Evolutionary conservation across 805 yeast species (phyloP).

Genomic region (Teunomyces panamensis): DNA sequence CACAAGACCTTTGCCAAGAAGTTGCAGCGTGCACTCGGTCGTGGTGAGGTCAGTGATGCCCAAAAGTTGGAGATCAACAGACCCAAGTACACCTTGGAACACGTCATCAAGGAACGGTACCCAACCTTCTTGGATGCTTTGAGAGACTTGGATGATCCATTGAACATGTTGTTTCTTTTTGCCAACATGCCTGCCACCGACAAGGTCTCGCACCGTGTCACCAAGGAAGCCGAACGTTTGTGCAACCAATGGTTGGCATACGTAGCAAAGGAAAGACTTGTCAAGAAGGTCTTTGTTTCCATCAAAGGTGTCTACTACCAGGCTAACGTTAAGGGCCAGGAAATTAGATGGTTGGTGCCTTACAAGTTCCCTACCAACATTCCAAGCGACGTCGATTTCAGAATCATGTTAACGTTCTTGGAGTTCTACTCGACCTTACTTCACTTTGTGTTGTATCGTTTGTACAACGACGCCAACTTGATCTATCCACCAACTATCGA

Average conservation of each 20-base stretch:
- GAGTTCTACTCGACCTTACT: slow-evolving; percentile 92
- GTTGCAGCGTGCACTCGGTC: slow-evolving; percentile 82
- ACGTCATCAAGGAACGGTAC: slow-evolving; percentile 90
- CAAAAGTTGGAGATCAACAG: slow-evolving; percentile 76
- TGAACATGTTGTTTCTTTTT: slow-evolving; percentile 91
- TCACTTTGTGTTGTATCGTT: slow-evolving; percentile 81
- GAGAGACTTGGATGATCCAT: slow-evolving; percentile 91
- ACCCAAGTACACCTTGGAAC: slow-evolving; percentile 84
- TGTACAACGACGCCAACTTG: slow-evolving; percentile 81
- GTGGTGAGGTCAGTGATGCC: slow-evolving; percentile 89
- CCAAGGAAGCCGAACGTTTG: slow-evolving; percentile 81
- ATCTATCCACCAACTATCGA: slow-evolving; percentile 90
- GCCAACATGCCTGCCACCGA: slow-evolving; percentile 94
- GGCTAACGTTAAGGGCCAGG: slow-evolving; percentile 87
- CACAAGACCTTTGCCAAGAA: slow-evolving; percentile 94
- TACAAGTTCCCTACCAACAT: slow-evolving; percentile 95
- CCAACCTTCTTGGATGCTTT: slow-evolving; percentile 91
- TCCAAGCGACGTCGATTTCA: slow-evolving; percentile 91
- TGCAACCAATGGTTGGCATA: slow-evolving; percentile 96
- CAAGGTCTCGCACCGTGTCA: slow-evolving; percentile 71
- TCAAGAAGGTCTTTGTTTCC: slow-evolving; percentile 89
- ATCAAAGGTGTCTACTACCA: slow-evolving; percentile 97
- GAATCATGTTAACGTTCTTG: slow-evolving; percentile 93
- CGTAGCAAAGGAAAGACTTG: slow-evolving; percentile 76
- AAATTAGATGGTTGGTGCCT: slow-evolving; percentile 93